A percentile compares a stretch with the other conserved stretches of the same genome.
phyloP scores from a whole-genome alignment of 169 alveolate genomes.

The Plasmodium adleri region DNA sequence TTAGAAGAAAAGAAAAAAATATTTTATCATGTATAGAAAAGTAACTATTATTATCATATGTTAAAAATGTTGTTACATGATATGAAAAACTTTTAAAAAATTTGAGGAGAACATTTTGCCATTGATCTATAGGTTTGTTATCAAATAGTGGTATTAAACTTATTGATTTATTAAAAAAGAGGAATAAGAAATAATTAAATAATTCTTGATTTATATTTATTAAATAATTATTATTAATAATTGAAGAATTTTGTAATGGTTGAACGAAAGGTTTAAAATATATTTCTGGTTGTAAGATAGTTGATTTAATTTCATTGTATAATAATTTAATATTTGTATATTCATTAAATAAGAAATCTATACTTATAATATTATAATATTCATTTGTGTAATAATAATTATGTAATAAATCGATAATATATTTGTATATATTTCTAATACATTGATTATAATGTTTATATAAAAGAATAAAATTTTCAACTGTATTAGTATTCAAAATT shows the following conservation, averaged over 20 bases:
- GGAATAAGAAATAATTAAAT: conserved; percentile 48
- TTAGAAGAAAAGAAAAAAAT: conserved; percentile 69
- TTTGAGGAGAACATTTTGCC: conserved; percentile 37
- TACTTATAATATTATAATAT: conserved; percentile 19
- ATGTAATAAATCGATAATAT: conserved; percentile 43
- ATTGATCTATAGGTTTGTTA: conserved; percentile 36
- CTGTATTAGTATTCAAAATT: conserved; percentile 18
- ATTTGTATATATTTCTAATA: conserved; percentile 21
- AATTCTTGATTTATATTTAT: conserved; percentile 22
- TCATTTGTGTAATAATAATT: conserved; percentile 33
- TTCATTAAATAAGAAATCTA: conserved; percentile 34
- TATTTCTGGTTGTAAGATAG: conserved; percentile 22
- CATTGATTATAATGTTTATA: conserved; percentile 24
- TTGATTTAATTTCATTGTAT: conserved; percentile 23
- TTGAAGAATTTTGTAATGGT: too few species aligned
- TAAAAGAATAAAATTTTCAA: conserved; percentile 15
- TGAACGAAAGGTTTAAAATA: conserved; percentile 1
- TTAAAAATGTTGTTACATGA: conserved; percentile 18
- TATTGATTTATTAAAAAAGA: conserved; percentile 68
- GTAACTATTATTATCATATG: conserved; percentile 1
- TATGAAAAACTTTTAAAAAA: conserved; percentile 28
- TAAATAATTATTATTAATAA: conserved; percentile 22
- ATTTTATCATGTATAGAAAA: conserved; percentile 18
- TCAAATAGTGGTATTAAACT: conserved; percentile 72
- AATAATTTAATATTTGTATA: conserved; percentile 33